Evolutionary conservation across 345 rosid genomes (phyloP).

Genomic region (Eucalyptus fibrosa): DNA sequence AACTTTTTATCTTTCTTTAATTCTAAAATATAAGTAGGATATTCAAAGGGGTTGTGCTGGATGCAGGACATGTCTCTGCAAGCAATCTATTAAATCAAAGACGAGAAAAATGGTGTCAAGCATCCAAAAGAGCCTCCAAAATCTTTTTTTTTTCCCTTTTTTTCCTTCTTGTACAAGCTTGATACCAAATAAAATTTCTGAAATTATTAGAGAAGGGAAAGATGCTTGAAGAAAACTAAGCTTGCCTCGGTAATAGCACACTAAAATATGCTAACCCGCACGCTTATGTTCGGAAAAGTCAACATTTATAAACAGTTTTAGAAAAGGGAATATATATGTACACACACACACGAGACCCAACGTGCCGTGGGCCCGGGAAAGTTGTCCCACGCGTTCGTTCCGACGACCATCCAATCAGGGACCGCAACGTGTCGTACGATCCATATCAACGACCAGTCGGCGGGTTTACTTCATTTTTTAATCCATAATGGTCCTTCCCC

Average conservation of each 20-base stretch:
- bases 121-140: not conserved
- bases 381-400: not conserved
- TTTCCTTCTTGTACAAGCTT: not conserved
- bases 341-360: not conserved
- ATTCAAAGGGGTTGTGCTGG: not conserved
- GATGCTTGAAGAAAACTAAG: not conserved
- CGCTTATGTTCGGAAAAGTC: not conserved
- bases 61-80: not conserved
- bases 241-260: not conserved
- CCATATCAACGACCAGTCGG: not conserved
- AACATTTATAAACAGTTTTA: not conserved
- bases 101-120: not conserved
- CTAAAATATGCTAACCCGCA: not conserved
- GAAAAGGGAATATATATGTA: not conserved
- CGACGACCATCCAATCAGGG: not conserved
- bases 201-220: not conserved
- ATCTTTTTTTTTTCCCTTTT: not conserved
- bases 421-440: not conserved
- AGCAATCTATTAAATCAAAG: not conserved
- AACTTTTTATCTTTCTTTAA: no score
- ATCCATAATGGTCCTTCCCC: not conserved
- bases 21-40: not conserved
- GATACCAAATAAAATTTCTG: not conserved
- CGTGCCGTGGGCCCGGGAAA: not conserved
- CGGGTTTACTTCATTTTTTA: not conserved